Percentiles rank a stretch among this genome's conserved stretches.
These are phyloP conservation scores for Calocybe gambosa DNA, from an alignment of 1,284 basidiomycete genomes.

Conservation along the genomic window DNA sequence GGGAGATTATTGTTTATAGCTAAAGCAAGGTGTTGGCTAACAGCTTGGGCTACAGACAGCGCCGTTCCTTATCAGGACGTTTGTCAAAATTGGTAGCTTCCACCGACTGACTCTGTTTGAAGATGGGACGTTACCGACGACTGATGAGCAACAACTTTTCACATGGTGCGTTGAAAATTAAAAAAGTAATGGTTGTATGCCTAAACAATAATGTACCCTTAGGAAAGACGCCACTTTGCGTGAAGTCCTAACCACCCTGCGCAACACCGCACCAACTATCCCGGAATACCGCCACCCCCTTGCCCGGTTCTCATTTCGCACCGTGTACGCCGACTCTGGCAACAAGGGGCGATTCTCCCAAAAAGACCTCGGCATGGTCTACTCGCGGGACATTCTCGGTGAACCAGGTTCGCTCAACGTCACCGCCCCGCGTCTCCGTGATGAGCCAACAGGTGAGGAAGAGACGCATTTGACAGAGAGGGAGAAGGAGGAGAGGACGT, in stretches of 20 bases:
- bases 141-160: slow-evolving; percentile 73
- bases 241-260: slow-evolving; percentile 69
- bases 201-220: slow-evolving; percentile 1
- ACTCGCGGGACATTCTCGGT: slow-evolving; percentile 74
- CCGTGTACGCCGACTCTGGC: slow-evolving; percentile 66
- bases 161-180: slow-evolving; percentile 50
- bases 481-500: slow-evolving; percentile 55
- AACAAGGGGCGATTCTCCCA: slow-evolving; percentile 62
- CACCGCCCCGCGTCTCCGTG: slow-evolving; percentile 52
- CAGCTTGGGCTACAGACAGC: slow-evolving; percentile 60
- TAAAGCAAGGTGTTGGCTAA: no score
- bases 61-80: slow-evolving; percentile 75
- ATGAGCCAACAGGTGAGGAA: slow-evolving; percentile 49
- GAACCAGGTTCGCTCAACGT: slow-evolving; percentile 57
- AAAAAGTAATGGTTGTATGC: background rate
- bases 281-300: slow-evolving; percentile 71
- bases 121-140: slow-evolving; percentile 63
- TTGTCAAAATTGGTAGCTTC: slow-evolving; percentile 72
- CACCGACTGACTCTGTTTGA: slow-evolving; percentile 68
- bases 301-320: slow-evolving; percentile 70
- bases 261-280: slow-evolving; percentile 55
- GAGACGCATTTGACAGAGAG: slow-evolving; percentile 32
- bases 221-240: slow-evolving; percentile 77
- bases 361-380: slow-evolving; percentile 74
- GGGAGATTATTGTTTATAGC: slow-evolving; percentile 1